These are phyloP conservation scores for Rhynchosporium graminicola DNA, from an alignment of 2,329 filamentous ascomycete species.

Conservation along the genomic window DNA sequence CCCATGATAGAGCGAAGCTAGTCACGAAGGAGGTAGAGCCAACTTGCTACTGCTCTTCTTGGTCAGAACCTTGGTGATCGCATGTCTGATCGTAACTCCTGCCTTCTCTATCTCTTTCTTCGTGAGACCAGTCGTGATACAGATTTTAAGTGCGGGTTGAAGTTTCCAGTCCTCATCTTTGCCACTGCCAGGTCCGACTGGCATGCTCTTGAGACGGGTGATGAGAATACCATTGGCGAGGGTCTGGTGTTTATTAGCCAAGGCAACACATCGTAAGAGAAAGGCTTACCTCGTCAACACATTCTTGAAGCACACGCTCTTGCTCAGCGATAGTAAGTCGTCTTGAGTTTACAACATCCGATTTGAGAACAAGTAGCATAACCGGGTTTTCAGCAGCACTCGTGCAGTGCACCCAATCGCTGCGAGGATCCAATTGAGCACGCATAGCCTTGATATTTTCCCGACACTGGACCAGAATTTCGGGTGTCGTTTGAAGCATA, in stretches of 20 bases:
- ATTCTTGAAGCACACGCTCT: slow-evolving; percentile 81
- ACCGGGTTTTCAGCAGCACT: slow-evolving; percentile 85
- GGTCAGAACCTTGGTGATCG: slow-evolving; percentile 88
- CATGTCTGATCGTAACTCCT: slow-evolving; percentile 82
- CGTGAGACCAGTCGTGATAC: slow-evolving; percentile 80
- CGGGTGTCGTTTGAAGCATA: slow-evolving; percentile 82
- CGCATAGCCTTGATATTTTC: slow-evolving; percentile 87
- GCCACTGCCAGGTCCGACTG: slow-evolving; percentile 61
- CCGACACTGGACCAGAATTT: slow-evolving; percentile 74
- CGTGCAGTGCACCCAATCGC: slow-evolving; percentile 86
- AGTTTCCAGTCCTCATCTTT: slow-evolving; percentile 70
- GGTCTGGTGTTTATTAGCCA: slow-evolving; percentile 52
- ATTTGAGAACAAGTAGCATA: slow-evolving; percentile 80
- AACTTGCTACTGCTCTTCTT: slow-evolving; percentile 56
- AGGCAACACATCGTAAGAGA: background rate
- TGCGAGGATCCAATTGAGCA: slow-evolving; percentile 84
- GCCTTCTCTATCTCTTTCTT: slow-evolving; percentile 97
- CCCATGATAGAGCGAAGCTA: background rate
- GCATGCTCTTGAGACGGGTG: slow-evolving; percentile 79
- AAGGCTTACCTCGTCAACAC: slow-evolving; percentile 84
- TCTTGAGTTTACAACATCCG: slow-evolving; percentile 73
- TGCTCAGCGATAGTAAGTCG: slow-evolving; percentile 73
- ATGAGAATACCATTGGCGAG: slow-evolving; percentile 88
- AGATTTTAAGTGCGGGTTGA: slow-evolving; percentile 87
- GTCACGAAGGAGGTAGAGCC: slow-evolving; percentile 41